Percentiles rank a stretch among this genome's conserved stretches.
These are phyloP conservation scores for Solanum hybrid DNA, from an alignment of 305 asterid genomes.

Conservation along the genomic window DNA sequence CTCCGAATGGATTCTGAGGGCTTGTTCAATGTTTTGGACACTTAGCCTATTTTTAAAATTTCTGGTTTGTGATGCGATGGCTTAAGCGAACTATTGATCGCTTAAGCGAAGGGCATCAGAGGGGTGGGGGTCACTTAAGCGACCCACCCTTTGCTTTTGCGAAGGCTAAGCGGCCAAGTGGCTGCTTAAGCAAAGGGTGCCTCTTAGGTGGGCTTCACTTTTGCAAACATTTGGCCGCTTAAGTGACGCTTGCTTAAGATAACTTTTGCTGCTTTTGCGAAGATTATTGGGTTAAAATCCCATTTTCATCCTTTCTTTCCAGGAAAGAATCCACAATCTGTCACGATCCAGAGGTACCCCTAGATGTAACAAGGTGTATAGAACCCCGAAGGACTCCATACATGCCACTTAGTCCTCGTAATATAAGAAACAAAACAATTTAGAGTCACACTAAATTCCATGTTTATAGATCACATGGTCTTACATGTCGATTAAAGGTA, in stretches of 20 bases:
- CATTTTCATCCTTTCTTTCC: neutral
- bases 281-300: neutral
- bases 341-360: no score
- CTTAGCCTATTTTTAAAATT: neutral
- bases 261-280: no score
- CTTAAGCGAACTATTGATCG: neutral
- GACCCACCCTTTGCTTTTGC: neutral
- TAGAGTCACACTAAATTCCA: no score
- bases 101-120: neutral
- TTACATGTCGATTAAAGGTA: no score
- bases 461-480: no score
- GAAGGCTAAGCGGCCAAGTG: neutral
- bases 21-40: neutral
- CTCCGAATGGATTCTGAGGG: neutral
- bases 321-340: neutral
- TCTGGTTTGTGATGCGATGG: neutral
- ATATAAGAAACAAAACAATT: no score
- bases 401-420: no score
- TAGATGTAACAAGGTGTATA: no score
- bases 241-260: neutral
- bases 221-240: neutral
- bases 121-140: neutral
- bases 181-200: neutral
- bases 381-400: no score
- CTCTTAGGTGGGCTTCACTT: neutral